Evolutionary conservation across 805 yeast species (phyloP).

Genomic region (Teunomyces cretensis): DNA sequence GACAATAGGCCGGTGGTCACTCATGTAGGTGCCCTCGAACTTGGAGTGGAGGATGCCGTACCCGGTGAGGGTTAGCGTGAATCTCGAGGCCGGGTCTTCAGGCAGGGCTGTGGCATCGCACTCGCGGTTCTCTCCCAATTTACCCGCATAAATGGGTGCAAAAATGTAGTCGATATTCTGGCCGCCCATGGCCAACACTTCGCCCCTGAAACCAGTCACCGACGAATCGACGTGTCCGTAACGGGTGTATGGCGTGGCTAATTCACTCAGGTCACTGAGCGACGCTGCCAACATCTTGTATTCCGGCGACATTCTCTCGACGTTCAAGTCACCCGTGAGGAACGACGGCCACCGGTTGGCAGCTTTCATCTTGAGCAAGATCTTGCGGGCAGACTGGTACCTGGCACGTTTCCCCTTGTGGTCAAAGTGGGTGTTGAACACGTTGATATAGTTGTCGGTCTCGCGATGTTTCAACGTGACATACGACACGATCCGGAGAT

Average conservation of each 20-base stretch:
- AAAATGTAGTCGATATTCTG: constrained; percentile 35
- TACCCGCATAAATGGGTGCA: constrained; percentile 22
- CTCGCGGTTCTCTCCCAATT: constrained; percentile 9
- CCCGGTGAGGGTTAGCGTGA: constrained; percentile 17
- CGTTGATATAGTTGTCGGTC: constrained; percentile 14
- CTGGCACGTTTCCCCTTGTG: constrained; percentile 15
- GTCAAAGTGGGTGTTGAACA: constrained; percentile 21
- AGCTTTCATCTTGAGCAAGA: constrained; percentile 8
- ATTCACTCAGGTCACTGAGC: constrained; percentile 18
- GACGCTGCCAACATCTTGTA: constrained; percentile 12
- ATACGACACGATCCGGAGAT: constrained; percentile 16
- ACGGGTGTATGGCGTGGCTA: constrained; percentile 20
- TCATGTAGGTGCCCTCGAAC: constrained; percentile 31
- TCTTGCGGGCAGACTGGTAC: constrained; percentile 10
- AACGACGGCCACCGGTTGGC: constrained; percentile 32
- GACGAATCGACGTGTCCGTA: constrained; percentile 31
- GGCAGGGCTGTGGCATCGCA: constrained; percentile 10
- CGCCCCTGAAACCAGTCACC: constrained; percentile 34
- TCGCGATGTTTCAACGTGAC: constrained; percentile 15
- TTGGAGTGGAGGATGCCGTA: constrained; percentile 35
- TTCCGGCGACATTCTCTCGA: constrained; percentile 21
- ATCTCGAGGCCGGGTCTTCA: constrained; percentile 5
- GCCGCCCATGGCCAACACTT: constrained; percentile 22
- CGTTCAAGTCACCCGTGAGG: constrained; percentile 30
- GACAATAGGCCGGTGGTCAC: constrained; percentile 38